These are phyloP conservation scores for Claviceps spartinae DNA, from an alignment of 2,329 filamentous ascomycete genomes.

Conservation along the genomic window DNA sequence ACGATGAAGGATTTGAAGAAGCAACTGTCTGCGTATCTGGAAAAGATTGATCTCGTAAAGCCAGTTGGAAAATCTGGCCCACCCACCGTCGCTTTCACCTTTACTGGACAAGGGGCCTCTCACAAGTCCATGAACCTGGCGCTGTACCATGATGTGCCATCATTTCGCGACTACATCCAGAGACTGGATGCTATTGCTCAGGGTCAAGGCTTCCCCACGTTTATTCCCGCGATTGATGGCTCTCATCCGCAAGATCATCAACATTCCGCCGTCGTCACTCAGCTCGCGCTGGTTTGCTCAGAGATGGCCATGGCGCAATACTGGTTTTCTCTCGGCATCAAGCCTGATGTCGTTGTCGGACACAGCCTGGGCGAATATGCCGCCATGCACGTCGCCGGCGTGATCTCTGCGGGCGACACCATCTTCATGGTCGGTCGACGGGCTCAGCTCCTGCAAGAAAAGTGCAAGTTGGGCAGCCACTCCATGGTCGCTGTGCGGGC, in stretches of 20 bases:
- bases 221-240: conserved; percentile 30
- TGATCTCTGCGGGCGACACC: conserved; percentile 56
- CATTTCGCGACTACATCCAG: conserved; percentile 21
- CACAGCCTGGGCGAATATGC: conserved; percentile 63
- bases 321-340: conserved; percentile 34
- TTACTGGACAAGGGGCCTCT: conserved; percentile 31
- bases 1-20: not conserved
- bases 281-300: conserved; percentile 25
- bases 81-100: conserved; percentile 24
- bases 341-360: conserved; percentile 40
- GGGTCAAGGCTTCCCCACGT: conserved; percentile 22
- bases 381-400: conserved; percentile 55
- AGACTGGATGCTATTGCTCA: conserved; percentile 19
- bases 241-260: conserved; percentile 13
- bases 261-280: conserved; percentile 12
- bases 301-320: conserved; percentile 28
- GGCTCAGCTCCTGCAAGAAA: conserved; percentile 49
- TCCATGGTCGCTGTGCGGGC: conserved; percentile 39
- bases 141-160: conserved; percentile 17
- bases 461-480: conserved; percentile 54
- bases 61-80: not conserved
- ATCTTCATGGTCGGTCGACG: conserved; percentile 58
- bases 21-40: not conserved
- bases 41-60: not conserved
- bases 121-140: conserved; percentile 19